phyloP scores from a whole-genome alignment of 75 land plant species.

The Chamaecyparis obtusa region DNA sequence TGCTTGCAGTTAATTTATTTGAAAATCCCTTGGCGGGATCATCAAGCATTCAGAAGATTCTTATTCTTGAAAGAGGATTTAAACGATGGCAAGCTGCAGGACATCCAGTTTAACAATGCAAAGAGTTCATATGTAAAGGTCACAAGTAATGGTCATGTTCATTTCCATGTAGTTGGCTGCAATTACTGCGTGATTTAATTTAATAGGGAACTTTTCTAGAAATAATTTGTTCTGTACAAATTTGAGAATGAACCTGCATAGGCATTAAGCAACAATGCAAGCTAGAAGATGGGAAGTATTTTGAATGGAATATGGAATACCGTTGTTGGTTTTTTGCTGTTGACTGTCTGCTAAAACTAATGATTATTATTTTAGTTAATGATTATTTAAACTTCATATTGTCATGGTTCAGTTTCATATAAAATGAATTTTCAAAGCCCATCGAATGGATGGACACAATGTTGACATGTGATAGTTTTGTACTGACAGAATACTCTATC shows the following conservation, averaged over 20 bases:
- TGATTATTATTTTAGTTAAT: too few relatives aligned
- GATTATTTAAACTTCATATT: not conserved
- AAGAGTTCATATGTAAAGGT: slow-evolving; percentile 53
- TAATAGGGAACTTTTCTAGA: not conserved
- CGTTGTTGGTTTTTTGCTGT: not conserved
- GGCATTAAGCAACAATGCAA: not conserved
- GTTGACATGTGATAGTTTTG: not conserved
- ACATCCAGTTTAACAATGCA: slow-evolving; percentile 78
- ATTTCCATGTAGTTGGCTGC: not conserved
- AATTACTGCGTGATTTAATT: not conserved
- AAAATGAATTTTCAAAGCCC: not conserved
- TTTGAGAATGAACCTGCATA: not conserved
- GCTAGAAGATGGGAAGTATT: not conserved
- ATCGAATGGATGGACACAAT: not conserved
- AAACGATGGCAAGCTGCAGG: slow-evolving; percentile 90
- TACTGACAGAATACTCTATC: not conserved
- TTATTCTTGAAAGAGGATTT: slow-evolving; percentile 83
- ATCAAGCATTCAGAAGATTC: slow-evolving; percentile 51
- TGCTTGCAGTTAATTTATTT: slow-evolving; percentile 50
- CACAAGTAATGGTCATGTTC: not conserved
- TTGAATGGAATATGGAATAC: not conserved
- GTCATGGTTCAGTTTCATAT: not conserved
- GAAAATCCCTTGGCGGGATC: slow-evolving; percentile 32
- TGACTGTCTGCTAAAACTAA: not conserved
- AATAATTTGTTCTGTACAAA: not conserved